Percentiles rank a stretch among this genome's conserved stretches.
Evolutionary conservation across 2,329 filamentous ascomycete species (phyloP).

Genomic region (Penicillium crustosum): DNA sequence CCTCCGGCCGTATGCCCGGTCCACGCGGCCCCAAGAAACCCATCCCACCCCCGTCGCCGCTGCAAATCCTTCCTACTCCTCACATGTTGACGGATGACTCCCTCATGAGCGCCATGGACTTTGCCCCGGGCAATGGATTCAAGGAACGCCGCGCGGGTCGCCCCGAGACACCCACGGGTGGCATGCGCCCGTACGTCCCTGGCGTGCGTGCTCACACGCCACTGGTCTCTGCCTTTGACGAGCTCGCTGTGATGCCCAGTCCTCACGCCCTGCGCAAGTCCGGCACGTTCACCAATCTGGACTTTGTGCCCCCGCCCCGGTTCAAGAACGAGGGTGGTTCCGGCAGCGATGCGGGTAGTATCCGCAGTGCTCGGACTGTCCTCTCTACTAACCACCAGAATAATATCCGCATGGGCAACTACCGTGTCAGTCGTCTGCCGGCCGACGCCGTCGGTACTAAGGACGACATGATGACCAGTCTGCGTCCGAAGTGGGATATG

Average conservation of each 20-base stretch:
- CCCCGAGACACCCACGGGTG: slow-evolving; percentile 60
- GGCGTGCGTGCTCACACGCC: slow-evolving; percentile 72
- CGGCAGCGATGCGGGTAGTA: slow-evolving; percentile 49
- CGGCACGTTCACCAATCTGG: slow-evolving; percentile 49
- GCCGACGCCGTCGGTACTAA: slow-evolving; percentile 77
- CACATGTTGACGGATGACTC: slow-evolving; percentile 83
- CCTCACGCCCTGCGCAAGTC: slow-evolving; percentile 60
- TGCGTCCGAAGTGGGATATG: slow-evolving; percentile 59
- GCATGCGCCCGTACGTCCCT: slow-evolving; percentile 69
- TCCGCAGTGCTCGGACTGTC: slow-evolving; percentile 71
- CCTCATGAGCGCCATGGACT: slow-evolving; percentile 70
- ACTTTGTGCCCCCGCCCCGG: slow-evolving; percentile 51
- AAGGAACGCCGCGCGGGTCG: slow-evolving; percentile 68
- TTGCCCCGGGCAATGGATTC: slow-evolving; percentile 73
- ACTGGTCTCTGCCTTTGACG: slow-evolving; percentile 79
- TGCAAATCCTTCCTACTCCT: slow-evolving; percentile 79
- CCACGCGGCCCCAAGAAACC: slow-evolving; percentile 55
- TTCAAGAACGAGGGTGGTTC: slow-evolving; percentile 47
- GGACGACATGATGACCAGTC: slow-evolving; percentile 61
- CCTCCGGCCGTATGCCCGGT: slow-evolving; percentile 49
- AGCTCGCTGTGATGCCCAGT: slow-evolving; percentile 80
- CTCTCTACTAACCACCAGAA: slow-evolving; percentile 69
- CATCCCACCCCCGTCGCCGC: slow-evolving; percentile 69
- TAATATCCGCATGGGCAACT: slow-evolving; percentile 77
- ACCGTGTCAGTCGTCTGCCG: slow-evolving; percentile 81